Base-by-base conservation (phyloP, 164 flowering plant species). In the Kingdonia uniflora region DNA sequence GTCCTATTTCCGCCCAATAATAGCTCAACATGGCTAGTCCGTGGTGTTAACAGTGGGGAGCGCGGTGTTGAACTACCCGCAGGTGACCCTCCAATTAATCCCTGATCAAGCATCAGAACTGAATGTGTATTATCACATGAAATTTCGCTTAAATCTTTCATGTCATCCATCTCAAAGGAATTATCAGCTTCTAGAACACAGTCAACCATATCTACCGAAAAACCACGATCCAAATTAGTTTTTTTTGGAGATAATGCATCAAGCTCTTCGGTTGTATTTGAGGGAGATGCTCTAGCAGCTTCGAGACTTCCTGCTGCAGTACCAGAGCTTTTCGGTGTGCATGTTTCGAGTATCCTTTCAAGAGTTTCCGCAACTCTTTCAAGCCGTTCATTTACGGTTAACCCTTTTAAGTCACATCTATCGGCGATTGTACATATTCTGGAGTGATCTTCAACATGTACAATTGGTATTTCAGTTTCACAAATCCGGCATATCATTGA, bases 401-500 rank as follows among this genome's bases (percentile, higher is more conserved):
- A 65, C 29, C 97, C 87, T 68, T 94, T 94, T 55, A 83, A 62
- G 67, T 94, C 99, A 69, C 97, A 89, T 71, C 95, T 81, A 67
- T 89, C 96, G 53, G 90, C 96, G 68, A 89, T 74, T 46, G 96
- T 78, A 57, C 99, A 94, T 52, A 94, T 85, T 64, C 82, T 79
- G 55, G 99, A 94, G 71, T 94, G 99, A 57, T 79, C 85, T 67
- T 87, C 97, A 29, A 90, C 95, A 71, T 80, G 84, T 22, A 85
- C 77, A 40, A 81, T 79, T 19, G 96, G 97, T 61, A 89, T 83
- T 71, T 90, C 90, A 66, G 80, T 82, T 67, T 94, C 97, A 77
- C 99, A 94, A 45, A 94, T 94, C 7, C 99, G 85, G 55, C 99
- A 94, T 10, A 94, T 85, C 70, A 94, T 76, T 24, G 82, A 76